phyloP scores from a whole-genome alignment of 306 rosid genomes.

The Vigna trinervia region DNA sequence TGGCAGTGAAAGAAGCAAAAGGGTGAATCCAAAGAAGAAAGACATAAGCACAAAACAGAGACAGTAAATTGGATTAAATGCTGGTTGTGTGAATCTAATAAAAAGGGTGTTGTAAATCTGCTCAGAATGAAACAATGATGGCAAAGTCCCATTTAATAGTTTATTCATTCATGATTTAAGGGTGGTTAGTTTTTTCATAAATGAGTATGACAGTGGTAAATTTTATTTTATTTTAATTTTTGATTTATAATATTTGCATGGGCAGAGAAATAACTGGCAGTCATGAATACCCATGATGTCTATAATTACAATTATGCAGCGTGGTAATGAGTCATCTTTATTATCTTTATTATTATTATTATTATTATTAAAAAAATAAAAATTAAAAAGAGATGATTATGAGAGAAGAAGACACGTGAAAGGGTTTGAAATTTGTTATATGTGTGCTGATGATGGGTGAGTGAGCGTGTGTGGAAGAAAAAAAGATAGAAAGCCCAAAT shows the following conservation, averaged over 20 bases:
- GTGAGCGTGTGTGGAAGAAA: slow-evolving; percentile 50
- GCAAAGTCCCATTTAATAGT: slow-evolving; percentile 52
- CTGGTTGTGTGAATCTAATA: slow-evolving; percentile 49
- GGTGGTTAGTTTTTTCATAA: slow-evolving; percentile 60
- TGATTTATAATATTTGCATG: slow-evolving; percentile 54
- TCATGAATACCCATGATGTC: slow-evolving; percentile 69
- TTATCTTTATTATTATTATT: too few relatives aligned
- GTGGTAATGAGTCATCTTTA: slow-evolving; percentile 67
- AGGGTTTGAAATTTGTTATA: slow-evolving; percentile 50
- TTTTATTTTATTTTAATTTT: slow-evolving; percentile 2
- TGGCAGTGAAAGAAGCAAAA: slow-evolving; percentile 45
- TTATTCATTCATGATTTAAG: slow-evolving; percentile 56
- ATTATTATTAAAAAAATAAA: background rate
- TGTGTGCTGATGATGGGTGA: slow-evolving; percentile 54
- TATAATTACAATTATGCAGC: slow-evolving; percentile 94
- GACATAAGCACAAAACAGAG: slow-evolving; percentile 47
- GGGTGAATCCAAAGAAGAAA: slow-evolving; percentile 10
- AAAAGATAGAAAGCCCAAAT: slow-evolving; percentile 3
- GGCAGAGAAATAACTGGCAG: slow-evolving; percentile 65
- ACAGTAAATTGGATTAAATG: slow-evolving; percentile 61
- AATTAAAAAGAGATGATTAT: slow-evolving; percentile 54
- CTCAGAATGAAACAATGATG: slow-evolving; percentile 87
- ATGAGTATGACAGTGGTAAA: slow-evolving; percentile 65
- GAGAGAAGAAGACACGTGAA: slow-evolving; percentile 70
- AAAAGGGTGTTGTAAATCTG: slow-evolving; percentile 61